A percentile compares a stretch with the other conserved stretches of the same genome.
phyloP scores from a whole-genome alignment of 2,329 filamentous ascomycete genomes.

The Huntiella savannae region DNA sequence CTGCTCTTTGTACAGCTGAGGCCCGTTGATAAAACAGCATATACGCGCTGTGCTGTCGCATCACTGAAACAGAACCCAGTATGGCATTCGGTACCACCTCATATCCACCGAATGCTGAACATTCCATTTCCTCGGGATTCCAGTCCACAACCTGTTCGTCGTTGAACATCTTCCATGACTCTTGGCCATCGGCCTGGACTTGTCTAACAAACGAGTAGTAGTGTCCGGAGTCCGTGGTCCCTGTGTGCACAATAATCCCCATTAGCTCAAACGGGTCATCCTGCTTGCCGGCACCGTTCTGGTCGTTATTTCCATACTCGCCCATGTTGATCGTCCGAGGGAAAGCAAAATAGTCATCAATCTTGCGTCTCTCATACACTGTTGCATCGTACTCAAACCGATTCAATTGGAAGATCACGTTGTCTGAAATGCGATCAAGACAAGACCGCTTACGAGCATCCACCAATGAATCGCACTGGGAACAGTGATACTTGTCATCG shows the following conservation, averaged over 20 bases:
- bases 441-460: conserved; percentile 89
- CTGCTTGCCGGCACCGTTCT: conserved; percentile 35
- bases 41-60: conserved; percentile 75
- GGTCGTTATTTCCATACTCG: conserved; percentile 71
- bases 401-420: conserved; percentile 89
- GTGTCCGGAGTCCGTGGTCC: conserved; percentile 83
- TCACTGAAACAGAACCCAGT: conserved; percentile 27
- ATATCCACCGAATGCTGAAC: conserved; percentile 60
- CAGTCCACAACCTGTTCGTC: conserved; percentile 66
- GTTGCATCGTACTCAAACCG: conserved; percentile 66
- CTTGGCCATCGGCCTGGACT: conserved; percentile 34
- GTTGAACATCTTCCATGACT: conserved; percentile 79
- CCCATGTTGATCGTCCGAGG: conserved; percentile 69
- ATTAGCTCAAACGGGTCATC: conserved; percentile 74
- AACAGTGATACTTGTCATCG: conserved; percentile 95
- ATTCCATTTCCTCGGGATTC: conserved; percentile 53
- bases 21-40: conserved; percentile 93
- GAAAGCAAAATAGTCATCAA: conserved; percentile 89
- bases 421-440: conserved; percentile 79
- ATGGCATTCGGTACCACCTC: conserved; percentile 34
- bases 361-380: conserved; percentile 68
- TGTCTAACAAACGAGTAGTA: conserved; percentile 94
- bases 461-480: conserved; percentile 70
- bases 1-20: conserved; percentile 31
- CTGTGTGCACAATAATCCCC: conserved; percentile 84